Evolutionary conservation across 2,329 filamentous ascomycete genomes (phyloP), one percentile per base, ranked within the genome.

Genomic region (Neopestalotiopsis clavispora): DNA sequence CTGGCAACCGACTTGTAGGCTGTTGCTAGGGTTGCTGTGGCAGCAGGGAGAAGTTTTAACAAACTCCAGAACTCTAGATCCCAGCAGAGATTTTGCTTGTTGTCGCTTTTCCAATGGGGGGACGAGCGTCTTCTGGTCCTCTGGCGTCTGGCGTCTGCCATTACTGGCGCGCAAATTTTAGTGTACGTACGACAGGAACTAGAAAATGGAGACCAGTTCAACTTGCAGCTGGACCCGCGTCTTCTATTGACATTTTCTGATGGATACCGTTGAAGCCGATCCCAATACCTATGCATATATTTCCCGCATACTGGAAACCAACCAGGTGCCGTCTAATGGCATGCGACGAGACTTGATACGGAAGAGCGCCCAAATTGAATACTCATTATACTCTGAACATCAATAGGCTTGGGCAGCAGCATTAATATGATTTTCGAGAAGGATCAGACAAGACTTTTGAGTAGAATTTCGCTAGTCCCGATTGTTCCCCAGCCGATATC

Each of bases 51-150:
- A 52, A 20, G 45, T 52, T 23, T 20, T 9, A 52, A 52, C 14
- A 52, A 52, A 52, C 45, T 52, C 45, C n/a, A 52, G 45, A 52
- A 52, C 45, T 52, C 45, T 52, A 52, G 45, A 52, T 52, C 45
- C 45, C 45, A 52, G 17, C 45, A 20, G 45, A 20, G 17, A 12
- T 52, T 49, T n/a, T 49, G 42, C 23, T 28, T 10, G 10, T n/a
- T 20, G n/a, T 7, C 45, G 45, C 45, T 10, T 49, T 49, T 49
- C 23, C 13, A 49, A 13, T 49, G 42, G 42, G 42, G 45, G n/a
- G 20, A 52, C 17, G 45, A 20, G 7, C 45, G 45, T 28, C 23
- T 28, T 28, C 23, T 28, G 23, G 23, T 28, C 23, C 23, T 28
- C 23, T 28, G 23, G 23, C 23, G 23, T 28, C 23, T 28, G 23